Evolutionary conservation across 805 yeast species (phyloP), one percentile per base, ranked within the genome.

Genomic region (Brettanomyces sp.): DNA sequence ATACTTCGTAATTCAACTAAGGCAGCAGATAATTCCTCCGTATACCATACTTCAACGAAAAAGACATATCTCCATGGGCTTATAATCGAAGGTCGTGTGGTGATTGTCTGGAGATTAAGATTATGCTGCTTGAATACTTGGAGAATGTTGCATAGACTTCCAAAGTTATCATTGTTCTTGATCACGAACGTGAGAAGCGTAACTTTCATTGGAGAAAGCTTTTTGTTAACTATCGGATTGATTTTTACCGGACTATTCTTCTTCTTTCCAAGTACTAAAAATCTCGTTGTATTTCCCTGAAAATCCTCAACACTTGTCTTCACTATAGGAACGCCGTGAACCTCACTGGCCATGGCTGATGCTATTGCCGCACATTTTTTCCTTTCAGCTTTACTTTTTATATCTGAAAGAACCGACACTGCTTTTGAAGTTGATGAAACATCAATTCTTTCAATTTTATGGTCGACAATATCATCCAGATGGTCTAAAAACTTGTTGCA

Each of bases 381-480:
- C 63, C 68, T 24, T 48, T 61, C 53, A 45, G 56, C 44, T 22
- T 66, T 52, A 13, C 56, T 37, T 52, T 55, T 57, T 41, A 69
- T 65, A 14, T 64, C 47, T 4, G 66, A 52, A 3, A 86, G 84
- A 41, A 74, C 61, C 50, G 79, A 79, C 0, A 93, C 96, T 1
- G 96, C 98, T 53, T 76, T 77, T 0, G 96, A 83, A 0, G 98
- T 91, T 0, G 96, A 87, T 2, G 74, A 70, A 2, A 82, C 72
- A 62, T 89, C 96, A 14, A 84, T 69, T 49, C 65, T 72, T 44
- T 72, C 73, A 33, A 75, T 54, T n/a, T 52, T 67, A 39, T 56
- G 44, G 39, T 50, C 49, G 22, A 61, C 55, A 13, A 66, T 63
- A 36, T 67, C 62, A 41, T 56, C 58, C 12, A 59, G 46, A 37